Base-by-base conservation (phyloP, 2,329 filamentous ascomycete species). In the Venturia carpophila region DNA sequence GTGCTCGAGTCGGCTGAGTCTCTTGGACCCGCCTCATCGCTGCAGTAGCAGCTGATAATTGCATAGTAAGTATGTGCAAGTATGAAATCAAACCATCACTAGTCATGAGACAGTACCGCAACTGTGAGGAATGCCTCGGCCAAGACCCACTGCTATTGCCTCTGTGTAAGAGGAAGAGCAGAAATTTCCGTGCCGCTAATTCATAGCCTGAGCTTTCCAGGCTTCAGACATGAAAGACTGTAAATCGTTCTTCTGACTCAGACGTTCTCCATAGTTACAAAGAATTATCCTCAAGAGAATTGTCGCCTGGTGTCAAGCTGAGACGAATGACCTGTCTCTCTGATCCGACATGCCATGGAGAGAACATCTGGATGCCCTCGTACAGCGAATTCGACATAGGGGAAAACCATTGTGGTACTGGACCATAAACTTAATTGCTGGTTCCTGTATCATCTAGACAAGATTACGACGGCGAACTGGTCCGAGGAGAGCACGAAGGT, bases 381-480 rank as follows among this genome's bases (percentile, higher is more conserved):
- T 11, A 17, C 21, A 52, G 10, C 5, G 13, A 27, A 27, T 27
- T 27, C 1, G 47, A 34, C 27, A n/a, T 19, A 5, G 10, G 37
- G n/a, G 27, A 24, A 34, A 58, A 37, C 19, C 9, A 7, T 19
- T 37, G 52, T 27, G 19, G 37, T 27, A 37, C 52, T 37, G 27
- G 52, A 37, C 52, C 5, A n/a, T 7, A 21, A 37, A 5, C 17
- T 11, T 41, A n/a, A 19, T n/a, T n/a, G 11, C 37, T 27, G 15
- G 30, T 58, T 58, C 30, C 17, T 37, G 52, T 58, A 58, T 39
- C 52, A 58, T 34, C 3, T 58, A 58, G 30, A 58, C 27, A 58
- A 37, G 19, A 37, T 58, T 30, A 37, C 15, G 52, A 58, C 5
- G 15, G 47, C 21, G 24, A 27, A 13, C 30, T 58, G 19, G 17